phyloP scores from a whole-genome alignment of 352 stramenopile genomes.

The Phytophthora agathidicida region DNA sequence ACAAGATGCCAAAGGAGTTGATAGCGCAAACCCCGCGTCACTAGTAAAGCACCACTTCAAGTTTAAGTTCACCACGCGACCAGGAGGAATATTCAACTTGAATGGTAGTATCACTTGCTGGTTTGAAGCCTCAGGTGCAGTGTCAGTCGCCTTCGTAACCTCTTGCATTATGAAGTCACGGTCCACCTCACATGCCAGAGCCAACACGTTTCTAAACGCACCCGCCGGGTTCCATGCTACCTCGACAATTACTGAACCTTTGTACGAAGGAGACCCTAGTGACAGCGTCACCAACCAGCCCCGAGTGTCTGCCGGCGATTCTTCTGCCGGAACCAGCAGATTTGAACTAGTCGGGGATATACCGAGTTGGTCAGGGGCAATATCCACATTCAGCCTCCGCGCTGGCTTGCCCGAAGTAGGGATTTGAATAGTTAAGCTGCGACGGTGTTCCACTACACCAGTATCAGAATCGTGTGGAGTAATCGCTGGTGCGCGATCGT shows the following conservation, averaged over 20 bases:
- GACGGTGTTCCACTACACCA: slow-evolving; percentile 18
- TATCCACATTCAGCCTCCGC: slow-evolving; percentile 35
- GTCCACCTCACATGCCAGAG: slow-evolving; percentile 48
- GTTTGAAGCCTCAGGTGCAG: slow-evolving; percentile 2
- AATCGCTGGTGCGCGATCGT: slow-evolving; percentile 28
- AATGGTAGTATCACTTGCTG: slow-evolving; percentile 38
- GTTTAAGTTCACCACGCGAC: slow-evolving; percentile 44
- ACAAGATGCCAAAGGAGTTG: slow-evolving; percentile 70
- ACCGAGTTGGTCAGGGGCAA: slow-evolving; percentile 42
- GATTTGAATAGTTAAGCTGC: slow-evolving; percentile 37
- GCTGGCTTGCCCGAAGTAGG: slow-evolving; percentile 18
- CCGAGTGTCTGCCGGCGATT: slow-evolving; percentile 61
- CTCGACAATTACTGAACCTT: slow-evolving; percentile 44
- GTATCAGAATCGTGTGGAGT: slow-evolving; percentile 14
- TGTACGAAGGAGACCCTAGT: slow-evolving; percentile 44
- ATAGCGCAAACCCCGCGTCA: slow-evolving; percentile 66
- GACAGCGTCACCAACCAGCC: slow-evolving; percentile 64
- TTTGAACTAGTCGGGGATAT: slow-evolving; percentile 49
- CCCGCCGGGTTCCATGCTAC: slow-evolving; percentile 60
- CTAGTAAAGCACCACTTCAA: slow-evolving; percentile 73
- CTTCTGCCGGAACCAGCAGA: slow-evolving; percentile 77
- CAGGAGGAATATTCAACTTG: slow-evolving; percentile 43
- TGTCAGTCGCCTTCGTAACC: slow-evolving; percentile 8
- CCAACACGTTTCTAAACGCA: slow-evolving; percentile 58
- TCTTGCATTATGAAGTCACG: slow-evolving; percentile 35